Evolutionary conservation across 2,329 filamentous ascomycete species (phyloP).

Genomic region (Sordariomycetes sp.): DNA sequence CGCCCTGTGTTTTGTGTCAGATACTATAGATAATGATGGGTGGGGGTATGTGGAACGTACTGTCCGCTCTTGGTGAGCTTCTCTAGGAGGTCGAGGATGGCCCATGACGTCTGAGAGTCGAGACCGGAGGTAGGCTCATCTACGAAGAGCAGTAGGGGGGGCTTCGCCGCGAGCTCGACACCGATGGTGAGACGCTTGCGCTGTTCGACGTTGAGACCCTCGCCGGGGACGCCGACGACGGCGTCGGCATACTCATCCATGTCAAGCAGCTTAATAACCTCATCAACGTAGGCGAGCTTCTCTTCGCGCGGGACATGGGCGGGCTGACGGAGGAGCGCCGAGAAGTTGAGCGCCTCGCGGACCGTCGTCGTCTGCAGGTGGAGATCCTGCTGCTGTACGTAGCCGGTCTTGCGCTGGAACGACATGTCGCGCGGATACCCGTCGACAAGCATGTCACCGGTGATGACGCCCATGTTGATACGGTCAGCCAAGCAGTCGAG

Average conservation of each 20-base stretch:
- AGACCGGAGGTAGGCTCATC: slow-evolving; percentile 93
- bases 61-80: slow-evolving; percentile 83
- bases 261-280: slow-evolving; percentile 80
- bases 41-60: no score
- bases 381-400: slow-evolving; percentile 86
- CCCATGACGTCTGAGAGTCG: slow-evolving; percentile 87
- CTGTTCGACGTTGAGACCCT: slow-evolving; percentile 65
- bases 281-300: slow-evolving; percentile 77
- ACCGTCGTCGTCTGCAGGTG: slow-evolving; percentile 77
- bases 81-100: slow-evolving; percentile 75
- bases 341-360: slow-evolving; percentile 77
- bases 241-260: slow-evolving; percentile 88
- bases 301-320: slow-evolving; percentile 57
- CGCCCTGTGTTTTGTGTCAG: no score
- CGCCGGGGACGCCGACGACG: slow-evolving; percentile 78
- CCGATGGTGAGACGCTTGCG: slow-evolving; percentile 77
- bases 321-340: slow-evolving; percentile 73
- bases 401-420: slow-evolving; percentile 86
- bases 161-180: slow-evolving; percentile 91
- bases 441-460: slow-evolving; percentile 64
- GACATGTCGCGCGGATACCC: slow-evolving; percentile 58
- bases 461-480: slow-evolving; percentile 79
- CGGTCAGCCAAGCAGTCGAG: slow-evolving; percentile 77
- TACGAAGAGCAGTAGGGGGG: slow-evolving; percentile 77
- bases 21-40: no score